Evolutionary conservation across 768 basidiomycete genomes (phyloP).

Genomic region (Suillus discolor): DNA sequence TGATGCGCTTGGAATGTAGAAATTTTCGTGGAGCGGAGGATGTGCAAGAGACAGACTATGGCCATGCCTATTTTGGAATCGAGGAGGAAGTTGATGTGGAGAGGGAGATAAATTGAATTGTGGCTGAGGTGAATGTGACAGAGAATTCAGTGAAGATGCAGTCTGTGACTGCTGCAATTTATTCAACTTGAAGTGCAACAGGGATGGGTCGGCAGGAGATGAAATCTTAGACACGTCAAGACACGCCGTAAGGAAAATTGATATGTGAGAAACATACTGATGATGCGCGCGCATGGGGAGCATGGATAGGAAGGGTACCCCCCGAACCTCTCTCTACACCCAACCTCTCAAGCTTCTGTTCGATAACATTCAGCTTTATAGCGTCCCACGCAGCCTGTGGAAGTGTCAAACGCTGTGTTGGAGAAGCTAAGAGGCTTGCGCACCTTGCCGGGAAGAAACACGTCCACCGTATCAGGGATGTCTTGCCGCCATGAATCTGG

Average conservation of each 20-base stretch:
- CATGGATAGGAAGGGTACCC: slow-evolving; percentile 59
- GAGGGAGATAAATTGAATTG: slow-evolving; percentile 55
- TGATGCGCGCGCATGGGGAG: slow-evolving; percentile 80
- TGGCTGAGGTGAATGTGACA: slow-evolving; percentile 68
- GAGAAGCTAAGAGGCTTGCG: slow-evolving; percentile 19
- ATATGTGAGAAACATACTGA: slow-evolving; percentile 57
- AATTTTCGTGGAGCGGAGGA: slow-evolving; percentile 37
- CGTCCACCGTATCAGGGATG: slow-evolving; percentile 72
- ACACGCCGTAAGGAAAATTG: slow-evolving; percentile 15
- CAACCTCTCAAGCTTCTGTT: slow-evolving; percentile 78
- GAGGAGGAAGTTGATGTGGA: slow-evolving; percentile 40
- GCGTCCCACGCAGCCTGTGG: slow-evolving; percentile 72
- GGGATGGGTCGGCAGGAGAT: slow-evolving; percentile 85
- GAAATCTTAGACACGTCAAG: slow-evolving; percentile 60
- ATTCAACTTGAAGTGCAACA: slow-evolving; percentile 81
- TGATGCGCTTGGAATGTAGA: slow-evolving; percentile 39
- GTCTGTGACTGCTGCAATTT: slow-evolving; percentile 77
- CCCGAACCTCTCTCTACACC: slow-evolving; percentile 71
- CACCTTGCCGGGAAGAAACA: slow-evolving; percentile 84
- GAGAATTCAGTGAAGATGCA: slow-evolving; percentile 51
- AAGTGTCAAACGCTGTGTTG: slow-evolving; percentile 12
- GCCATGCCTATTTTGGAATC: slow-evolving; percentile 61
- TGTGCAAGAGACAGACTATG: slow-evolving; percentile 76
- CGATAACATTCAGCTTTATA: slow-evolving; percentile 70
- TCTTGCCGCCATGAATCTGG: slow-evolving; percentile 60